Base-by-base conservation (phyloP, 2,329 filamentous ascomycete genomes). In the Hypoxylon sp. region DNA sequence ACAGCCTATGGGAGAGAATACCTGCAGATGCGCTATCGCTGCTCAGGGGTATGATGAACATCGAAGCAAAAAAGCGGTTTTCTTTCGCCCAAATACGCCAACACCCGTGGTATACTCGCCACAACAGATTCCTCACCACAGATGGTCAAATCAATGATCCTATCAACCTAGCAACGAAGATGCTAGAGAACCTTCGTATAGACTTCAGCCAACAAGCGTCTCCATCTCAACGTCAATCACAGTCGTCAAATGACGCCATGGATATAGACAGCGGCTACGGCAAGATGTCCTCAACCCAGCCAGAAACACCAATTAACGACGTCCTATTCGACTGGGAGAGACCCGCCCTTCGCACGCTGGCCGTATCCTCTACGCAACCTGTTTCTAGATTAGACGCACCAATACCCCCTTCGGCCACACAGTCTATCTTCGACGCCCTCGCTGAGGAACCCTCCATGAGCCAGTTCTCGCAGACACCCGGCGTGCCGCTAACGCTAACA, bases 41-140 rank as follows among this genome's bases (percentile, higher is more conserved):
- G 21, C 86, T 99, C 36, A 89, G 95, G 60, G 96, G 94, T 61
- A 98, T 99, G 93, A 92, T 99, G 86, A 93, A 89, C 70, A 84
- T 98, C 60, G 90, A 97, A 60, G 84, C 91, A 0, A 77, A 78
- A 5, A 89, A 87, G 70, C 90, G 96, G 45, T 98, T 98, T 82
- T 90, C 88, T n/a, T 91, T 98, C 72, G 87, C 92, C 55, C 90
- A 94, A 74, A 91, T 99, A 71, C 91, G 93, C 66, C 90, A 92
- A 70, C 96, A 99, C 80, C 95, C 94, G 1, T 99, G 96, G 96
- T 98, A 93, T 78, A 98, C 93, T 2, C 88, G 93, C 49, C 85
- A 85, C 65, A 99, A 98, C 79, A 86, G 85, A 32, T 90, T 94
- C 74, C 85, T 98, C 53, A 89, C 90, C 3, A 76, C 86, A 0